Base-by-base conservation (phyloP, 2,329 filamentous ascomycete genomes). In the Aspergillus latus region DNA sequence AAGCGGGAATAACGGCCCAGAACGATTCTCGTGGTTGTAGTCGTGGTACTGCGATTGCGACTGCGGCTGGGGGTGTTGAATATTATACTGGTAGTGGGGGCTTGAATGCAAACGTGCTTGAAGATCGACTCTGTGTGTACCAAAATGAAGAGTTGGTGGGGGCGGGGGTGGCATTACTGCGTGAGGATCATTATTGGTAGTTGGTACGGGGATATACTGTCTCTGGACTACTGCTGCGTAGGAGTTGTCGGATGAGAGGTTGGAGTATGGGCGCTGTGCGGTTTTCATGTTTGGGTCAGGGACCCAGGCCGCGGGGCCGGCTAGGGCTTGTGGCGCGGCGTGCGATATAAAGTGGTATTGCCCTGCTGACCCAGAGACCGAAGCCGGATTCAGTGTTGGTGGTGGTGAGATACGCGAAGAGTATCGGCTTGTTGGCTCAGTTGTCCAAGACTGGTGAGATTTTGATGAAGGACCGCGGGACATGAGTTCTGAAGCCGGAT, bases 401-500 rank as follows among this genome's bases (percentile, higher is more conserved):
- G 59, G 43, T 6, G 63, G 66, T 8, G 69, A 65, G 61, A 70
- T 63, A 9, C 61, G 60, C 4, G 66, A 60, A 4, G 68, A 64
- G 64, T 47, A 47, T 8, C 44, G 44, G 30, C 26, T 10, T 8
- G 66, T 59, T 8, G 73, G 73, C 13, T 76, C 74, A 5, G 74
- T 74, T 11, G 67, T 64, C 68, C 71, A 69, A 4, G 72, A 75
- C 21, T 69, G 65, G 21, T 68, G 64, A 5, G 74, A 75, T 43
- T 70, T 65, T 2, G 59, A 61, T 0, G 73, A 75, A 8, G 66
- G 62, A 13, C 66, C 62, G 36, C 73, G 71, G 2, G 72, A 69
- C 61, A 76, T 69, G 4, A 69, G 62, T 42, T 71, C 70, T 1
- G 65, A 48, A 3, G 57, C 59, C 1, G 65, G 63, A 29, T 75